phyloP scores from a whole-genome alignment of 139 green algal species.

The Edaphochlamys debaryana region DNA sequence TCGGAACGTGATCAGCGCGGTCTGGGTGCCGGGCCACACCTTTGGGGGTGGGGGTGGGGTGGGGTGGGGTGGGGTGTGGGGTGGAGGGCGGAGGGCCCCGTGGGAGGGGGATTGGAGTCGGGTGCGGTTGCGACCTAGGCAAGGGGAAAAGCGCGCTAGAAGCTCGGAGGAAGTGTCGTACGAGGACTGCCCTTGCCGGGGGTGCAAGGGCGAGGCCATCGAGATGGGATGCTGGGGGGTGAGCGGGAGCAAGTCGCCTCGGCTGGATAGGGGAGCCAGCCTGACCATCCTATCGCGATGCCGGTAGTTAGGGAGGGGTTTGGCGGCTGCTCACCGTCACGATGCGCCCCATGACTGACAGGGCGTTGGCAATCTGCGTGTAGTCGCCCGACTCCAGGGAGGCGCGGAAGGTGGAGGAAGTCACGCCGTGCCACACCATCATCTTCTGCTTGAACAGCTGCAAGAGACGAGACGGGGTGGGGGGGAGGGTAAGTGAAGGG shows the following conservation, averaged over 20 bases:
- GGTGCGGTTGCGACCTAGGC: not conserved
- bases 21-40: constrained; percentile 6
- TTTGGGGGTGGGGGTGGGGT: not conserved
- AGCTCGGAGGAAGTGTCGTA: too few relatives aligned
- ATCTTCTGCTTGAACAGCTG: constrained; percentile 26
- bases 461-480: too few relatives aligned
- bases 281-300: too few relatives aligned
- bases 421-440: constrained; percentile 12
- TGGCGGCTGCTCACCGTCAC: constrained; percentile 1
- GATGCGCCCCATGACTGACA: constrained; percentile 12
- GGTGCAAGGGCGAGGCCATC: too few relatives aligned
- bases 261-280: too few relatives aligned
- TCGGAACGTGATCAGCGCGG: constrained; percentile 9
- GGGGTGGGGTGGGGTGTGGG: not conserved
- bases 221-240: too few relatives aligned
- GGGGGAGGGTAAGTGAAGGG: too few relatives aligned
- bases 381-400: constrained; percentile 30
- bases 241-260: too few relatives aligned
- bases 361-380: constrained; percentile 33
- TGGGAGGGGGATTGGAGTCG: not conserved
- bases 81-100: too few relatives aligned
- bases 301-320: too few relatives aligned
- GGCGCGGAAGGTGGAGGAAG: constrained; percentile 22
- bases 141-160: too few relatives aligned
- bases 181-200: too few relatives aligned